These are phyloP conservation scores for Phellinidium pouzarii DNA, from an alignment of 1,284 basidiomycete species.

Conservation along the genomic window DNA sequence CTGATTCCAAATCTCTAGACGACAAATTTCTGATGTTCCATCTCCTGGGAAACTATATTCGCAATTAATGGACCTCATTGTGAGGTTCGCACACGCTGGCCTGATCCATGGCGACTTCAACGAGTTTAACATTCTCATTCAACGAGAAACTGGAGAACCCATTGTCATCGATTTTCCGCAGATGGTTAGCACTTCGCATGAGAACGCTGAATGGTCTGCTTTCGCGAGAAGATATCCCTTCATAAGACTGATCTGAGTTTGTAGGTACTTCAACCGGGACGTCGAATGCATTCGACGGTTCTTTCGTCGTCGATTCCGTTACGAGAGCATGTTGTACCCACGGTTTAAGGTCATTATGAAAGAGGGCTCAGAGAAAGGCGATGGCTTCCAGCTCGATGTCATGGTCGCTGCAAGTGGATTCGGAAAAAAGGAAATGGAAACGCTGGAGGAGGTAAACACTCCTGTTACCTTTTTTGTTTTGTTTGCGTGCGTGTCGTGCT, in stretches of 20 bases:
- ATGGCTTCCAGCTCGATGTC: conserved; percentile 73
- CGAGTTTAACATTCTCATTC: conserved; percentile 97
- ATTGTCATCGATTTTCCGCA: conserved; percentile 98
- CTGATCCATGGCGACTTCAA: conserved; percentile 99
- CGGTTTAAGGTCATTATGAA: conserved; percentile 64
- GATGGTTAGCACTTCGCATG: conserved; percentile 97
- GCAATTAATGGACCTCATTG: conserved; percentile 90
- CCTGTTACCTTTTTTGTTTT: conserved; percentile 21
- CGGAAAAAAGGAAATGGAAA: conserved; percentile 72
- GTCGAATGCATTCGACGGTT: conserved; percentile 95
- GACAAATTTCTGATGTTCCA: conserved; percentile 81
- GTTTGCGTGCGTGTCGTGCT: not conserved
- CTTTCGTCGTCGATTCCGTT: conserved; percentile 88
- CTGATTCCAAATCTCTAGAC: conserved; percentile 40
- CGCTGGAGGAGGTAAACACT: conserved; percentile 71
- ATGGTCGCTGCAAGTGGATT: conserved; percentile 91
- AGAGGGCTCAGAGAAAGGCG: conserved; percentile 37
- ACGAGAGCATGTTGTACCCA: conserved; percentile 87
- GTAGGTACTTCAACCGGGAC: conserved; percentile 97
- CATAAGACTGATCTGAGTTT: conserved; percentile 12
- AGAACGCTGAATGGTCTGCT: conserved; percentile 91
- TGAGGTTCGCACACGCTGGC: conserved; percentile 87
- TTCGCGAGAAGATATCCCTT: conserved; percentile 10
- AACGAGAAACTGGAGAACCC: conserved; percentile 74
- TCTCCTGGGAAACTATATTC: conserved; percentile 90